Conservation (phyloP, 768 basidiomycete genomes). For the Astraeus odoratus region DNA sequence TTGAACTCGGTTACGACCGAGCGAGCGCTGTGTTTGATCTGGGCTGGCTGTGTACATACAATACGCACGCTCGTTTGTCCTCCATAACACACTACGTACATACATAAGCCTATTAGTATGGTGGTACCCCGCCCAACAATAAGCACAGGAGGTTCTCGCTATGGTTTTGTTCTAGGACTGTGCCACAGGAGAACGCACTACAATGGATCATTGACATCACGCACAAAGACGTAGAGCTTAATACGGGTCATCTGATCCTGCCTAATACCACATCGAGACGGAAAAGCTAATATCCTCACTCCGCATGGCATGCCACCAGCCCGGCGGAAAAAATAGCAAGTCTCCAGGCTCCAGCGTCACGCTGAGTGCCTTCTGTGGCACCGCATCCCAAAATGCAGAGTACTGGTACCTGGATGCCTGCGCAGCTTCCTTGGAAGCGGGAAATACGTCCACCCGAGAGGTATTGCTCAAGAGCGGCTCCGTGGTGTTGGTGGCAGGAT, state of each 20-base stretch:
- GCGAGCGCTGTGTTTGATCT: too few relatives aligned
- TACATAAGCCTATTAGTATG: too few relatives aligned
- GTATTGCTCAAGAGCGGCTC: constrained; percentile 70
- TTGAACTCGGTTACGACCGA: constrained; percentile 21
- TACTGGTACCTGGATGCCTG: constrained; percentile 24
- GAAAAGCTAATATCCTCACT: constrained; percentile 80
- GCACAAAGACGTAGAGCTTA: too few relatives aligned
- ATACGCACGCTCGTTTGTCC: too few relatives aligned
- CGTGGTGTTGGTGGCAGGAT: constrained; percentile 33
- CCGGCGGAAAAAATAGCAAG: constrained; percentile 80
- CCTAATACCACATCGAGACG: constrained; percentile 88
- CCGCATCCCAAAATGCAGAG: constrained; percentile 49
- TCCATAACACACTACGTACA: too few relatives aligned
- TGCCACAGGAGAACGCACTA: too few relatives aligned
- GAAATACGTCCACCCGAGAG: constrained; percentile 74
- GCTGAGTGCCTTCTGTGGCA: constrained; percentile 52
- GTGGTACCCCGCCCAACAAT: too few relatives aligned
- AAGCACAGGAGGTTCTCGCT: too few relatives aligned
- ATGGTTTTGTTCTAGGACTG: too few relatives aligned
- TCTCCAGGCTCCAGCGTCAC: constrained; percentile 76
- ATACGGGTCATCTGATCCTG: too few relatives aligned
- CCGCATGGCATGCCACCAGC: constrained; percentile 94
- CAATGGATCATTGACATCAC: too few relatives aligned
- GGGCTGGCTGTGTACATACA: too few relatives aligned
- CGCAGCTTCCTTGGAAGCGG: constrained; percentile 14